These are phyloP conservation scores for Magnusiomyces suaveolens DNA, from an alignment of 1,139 yeast species.

Conservation along the genomic window DNA sequence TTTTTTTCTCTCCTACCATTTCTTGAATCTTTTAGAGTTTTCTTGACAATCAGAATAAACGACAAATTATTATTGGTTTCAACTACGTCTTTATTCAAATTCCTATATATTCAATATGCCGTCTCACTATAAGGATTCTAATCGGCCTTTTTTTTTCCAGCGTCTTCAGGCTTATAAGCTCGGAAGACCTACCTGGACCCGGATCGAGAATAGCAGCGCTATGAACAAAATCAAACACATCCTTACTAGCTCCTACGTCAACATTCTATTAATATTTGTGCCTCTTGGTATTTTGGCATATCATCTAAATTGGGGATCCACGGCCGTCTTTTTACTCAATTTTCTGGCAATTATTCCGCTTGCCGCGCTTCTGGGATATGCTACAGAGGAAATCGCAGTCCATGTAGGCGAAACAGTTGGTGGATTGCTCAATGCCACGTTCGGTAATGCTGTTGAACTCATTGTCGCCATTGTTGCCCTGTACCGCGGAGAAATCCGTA, in stretches of 20 bases:
- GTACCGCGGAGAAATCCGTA: conserved; percentile 73
- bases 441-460: conserved; percentile 90
- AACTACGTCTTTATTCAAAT: too few species aligned
- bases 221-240: background rate
- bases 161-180: background rate
- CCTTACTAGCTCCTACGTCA: conserved; percentile 42
- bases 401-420: conserved; percentile 70
- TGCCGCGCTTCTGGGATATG: conserved; percentile 80
- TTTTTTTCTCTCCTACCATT: too few species aligned
- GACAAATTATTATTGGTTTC: too few species aligned
- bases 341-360: conserved; percentile 87
- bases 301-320: conserved; percentile 45
- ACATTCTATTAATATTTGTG: conserved; percentile 66
- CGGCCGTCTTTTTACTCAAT: conserved; percentile 58
- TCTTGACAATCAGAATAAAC: too few species aligned
- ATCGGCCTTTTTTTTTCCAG: background rate
- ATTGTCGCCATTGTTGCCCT: conserved; percentile 90
- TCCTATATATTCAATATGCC: background rate
- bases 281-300: conserved; percentile 83
- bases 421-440: conserved; percentile 87
- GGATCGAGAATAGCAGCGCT: background rate
- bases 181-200: conserved; percentile 1
- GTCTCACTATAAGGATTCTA: background rate
- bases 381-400: conserved; percentile 85
- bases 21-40: too few species aligned